Percentiles rank a stretch among this genome's conserved stretches.
phyloP scores from a whole-genome alignment of 2,329 filamentous ascomycete species.

The Mycocentrospora acerina region DNA sequence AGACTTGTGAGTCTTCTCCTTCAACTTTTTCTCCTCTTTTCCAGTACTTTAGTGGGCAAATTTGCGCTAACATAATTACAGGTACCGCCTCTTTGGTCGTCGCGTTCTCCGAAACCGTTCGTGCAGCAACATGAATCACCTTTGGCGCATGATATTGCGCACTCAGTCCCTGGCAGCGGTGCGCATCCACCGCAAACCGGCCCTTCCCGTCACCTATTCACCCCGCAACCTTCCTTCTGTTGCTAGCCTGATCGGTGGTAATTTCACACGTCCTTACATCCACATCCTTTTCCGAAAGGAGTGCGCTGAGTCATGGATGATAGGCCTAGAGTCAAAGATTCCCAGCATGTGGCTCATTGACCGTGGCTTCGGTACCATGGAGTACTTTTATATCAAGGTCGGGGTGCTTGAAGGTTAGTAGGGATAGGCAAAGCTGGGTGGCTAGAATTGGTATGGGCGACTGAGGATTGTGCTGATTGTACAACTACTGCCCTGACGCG shows the following conservation, averaged over 20 bases:
- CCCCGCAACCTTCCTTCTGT: background rate
- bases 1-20: constrained; percentile 24
- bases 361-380: constrained; percentile 27
- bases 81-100: constrained; percentile 35
- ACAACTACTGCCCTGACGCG: no score
- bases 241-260: background rate
- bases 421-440: no score
- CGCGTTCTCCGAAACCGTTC: constrained; percentile 19
- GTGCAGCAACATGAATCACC: constrained; percentile 23
- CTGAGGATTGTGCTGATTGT: no score
- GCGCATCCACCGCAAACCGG: constrained; percentile 19
- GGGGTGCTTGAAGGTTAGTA: constrained; percentile 9
- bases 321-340: constrained; percentile 4
- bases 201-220: background rate
- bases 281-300: constrained; percentile 27
- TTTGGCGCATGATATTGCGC: constrained; percentile 27
- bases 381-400: constrained; percentile 31
- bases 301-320: constrained; percentile 28
- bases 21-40: no score
- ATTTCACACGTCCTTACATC: constrained; percentile 20
- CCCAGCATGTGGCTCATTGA: constrained; percentile 18
- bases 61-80: no score
- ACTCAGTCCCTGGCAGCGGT: constrained; percentile 20
- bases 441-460: no score
- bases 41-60: background rate